These are phyloP conservation scores for Diversispora eburnea DNA, from an alignment of 192 early-diverging fungal species.

Conservation along the genomic window DNA sequence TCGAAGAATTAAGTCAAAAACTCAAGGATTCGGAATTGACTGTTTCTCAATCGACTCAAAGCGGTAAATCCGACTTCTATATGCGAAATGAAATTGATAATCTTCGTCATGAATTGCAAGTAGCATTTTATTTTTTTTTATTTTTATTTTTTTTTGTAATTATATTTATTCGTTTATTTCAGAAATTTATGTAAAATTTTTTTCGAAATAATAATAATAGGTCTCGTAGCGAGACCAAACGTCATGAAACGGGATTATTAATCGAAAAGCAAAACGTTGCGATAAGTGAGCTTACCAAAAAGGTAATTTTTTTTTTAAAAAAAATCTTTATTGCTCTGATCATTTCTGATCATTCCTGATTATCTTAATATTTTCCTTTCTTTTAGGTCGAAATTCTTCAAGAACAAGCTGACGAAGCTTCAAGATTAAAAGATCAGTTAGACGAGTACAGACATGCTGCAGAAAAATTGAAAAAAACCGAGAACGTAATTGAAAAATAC, in stretches of 20 bases:
- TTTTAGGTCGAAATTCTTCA: slow-evolving; percentile 47
- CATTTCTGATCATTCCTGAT: background rate
- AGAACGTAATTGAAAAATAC: slow-evolving; percentile 94
- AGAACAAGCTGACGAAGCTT: slow-evolving; percentile 69
- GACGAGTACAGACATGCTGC: slow-evolving; percentile 87
- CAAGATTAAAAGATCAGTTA: slow-evolving; percentile 79
- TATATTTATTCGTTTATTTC: background rate
- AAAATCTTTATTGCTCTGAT: background rate
- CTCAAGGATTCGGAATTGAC: slow-evolving; percentile 78
- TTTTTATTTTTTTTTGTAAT: too few relatives aligned
- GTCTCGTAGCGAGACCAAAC: slow-evolving; percentile 70
- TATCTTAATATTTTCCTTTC: background rate
- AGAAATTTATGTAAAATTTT: background rate
- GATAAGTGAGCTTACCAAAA: slow-evolving; percentile 67
- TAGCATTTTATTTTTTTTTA: slow-evolving; percentile 10
- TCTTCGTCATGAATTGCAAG: slow-evolving; percentile 79
- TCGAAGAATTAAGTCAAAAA: slow-evolving; percentile 65
- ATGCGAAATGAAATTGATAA: slow-evolving; percentile 83
- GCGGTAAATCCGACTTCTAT: slow-evolving; percentile 80
- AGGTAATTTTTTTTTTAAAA: slow-evolving; percentile 35
- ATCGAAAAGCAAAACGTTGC: slow-evolving; percentile 54
- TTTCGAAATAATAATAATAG: slow-evolving; percentile 35
- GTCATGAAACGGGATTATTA: slow-evolving; percentile 65
- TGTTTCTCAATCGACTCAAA: slow-evolving; percentile 65
- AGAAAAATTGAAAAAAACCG: slow-evolving; percentile 90